These are phyloP conservation scores for Globisporangium abappressorium DNA, from an alignment of 352 stramenopile species.

Conservation along the genomic window DNA sequence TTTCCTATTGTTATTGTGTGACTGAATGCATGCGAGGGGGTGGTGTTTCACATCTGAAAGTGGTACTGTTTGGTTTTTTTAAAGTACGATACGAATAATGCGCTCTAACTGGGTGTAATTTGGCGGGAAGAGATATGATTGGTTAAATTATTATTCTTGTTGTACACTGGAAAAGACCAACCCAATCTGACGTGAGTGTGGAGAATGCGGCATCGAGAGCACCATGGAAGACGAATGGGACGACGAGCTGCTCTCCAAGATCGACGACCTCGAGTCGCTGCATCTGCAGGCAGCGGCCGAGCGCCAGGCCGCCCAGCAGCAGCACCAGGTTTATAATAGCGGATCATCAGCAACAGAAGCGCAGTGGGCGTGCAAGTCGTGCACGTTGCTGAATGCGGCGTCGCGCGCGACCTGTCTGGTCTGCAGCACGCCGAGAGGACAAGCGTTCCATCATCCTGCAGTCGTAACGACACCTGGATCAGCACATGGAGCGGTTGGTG, in stretches of 20 bases:
- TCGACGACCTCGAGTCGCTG: slow-evolving; percentile 56
- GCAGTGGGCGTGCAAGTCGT: slow-evolving; percentile 51
- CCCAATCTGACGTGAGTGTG: background rate
- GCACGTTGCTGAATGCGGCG: slow-evolving; percentile 57
- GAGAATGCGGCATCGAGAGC: background rate
- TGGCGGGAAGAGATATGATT: background rate
- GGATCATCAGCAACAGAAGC: background rate
- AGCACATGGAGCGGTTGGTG: background rate
- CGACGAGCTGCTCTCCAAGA: slow-evolving; percentile 69
- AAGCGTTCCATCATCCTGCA: slow-evolving; percentile 20
- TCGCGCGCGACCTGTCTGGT: slow-evolving; percentile 37
- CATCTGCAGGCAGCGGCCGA: slow-evolving; percentile 26
- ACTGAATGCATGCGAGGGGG: slow-evolving; percentile 2
- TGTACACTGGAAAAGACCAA: background rate
- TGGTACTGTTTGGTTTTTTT: background rate
- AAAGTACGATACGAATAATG: background rate
- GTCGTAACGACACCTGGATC: background rate
- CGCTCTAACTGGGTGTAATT: background rate
- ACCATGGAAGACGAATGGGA: slow-evolving; percentile 77
- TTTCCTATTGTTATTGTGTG: background rate
- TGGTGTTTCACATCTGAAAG: slow-evolving; percentile 1
- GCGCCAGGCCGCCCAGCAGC: slow-evolving; percentile 5
- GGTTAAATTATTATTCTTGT: background rate
- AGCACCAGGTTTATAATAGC: background rate
- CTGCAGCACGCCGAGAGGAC: slow-evolving; percentile 46